Conservation (phyloP, 441 rosid genomes). For the Gossypium schwendimanii region DNA sequence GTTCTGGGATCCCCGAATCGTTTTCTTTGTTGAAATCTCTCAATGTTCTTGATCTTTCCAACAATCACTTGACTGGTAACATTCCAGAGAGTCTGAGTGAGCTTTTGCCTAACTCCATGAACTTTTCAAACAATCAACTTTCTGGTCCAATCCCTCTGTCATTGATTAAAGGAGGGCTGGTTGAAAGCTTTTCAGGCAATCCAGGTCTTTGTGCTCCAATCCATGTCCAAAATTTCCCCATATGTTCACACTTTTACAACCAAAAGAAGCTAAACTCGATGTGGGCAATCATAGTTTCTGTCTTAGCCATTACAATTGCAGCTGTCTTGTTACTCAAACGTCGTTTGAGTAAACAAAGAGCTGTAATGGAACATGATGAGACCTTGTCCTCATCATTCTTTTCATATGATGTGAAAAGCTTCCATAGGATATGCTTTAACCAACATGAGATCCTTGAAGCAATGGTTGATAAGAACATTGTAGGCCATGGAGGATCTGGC, state of each 20-base stretch:
- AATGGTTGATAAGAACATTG: constrained; percentile 72
- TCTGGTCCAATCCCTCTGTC: constrained; percentile 82
- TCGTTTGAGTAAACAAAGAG: constrained; percentile 39
- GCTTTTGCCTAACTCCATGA: constrained; percentile 68
- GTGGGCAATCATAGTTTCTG: constrained; percentile 58
- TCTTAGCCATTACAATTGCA: constrained; percentile 45
- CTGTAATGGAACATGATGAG: constrained; percentile 54
- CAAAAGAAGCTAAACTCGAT: constrained; percentile 44
- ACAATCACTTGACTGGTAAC: constrained; percentile 62
- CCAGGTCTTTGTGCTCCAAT: constrained; percentile 73
- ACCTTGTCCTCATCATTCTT: constrained; percentile 57
- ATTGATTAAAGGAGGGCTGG: constrained; percentile 60
- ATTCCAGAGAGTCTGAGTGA: constrained; percentile 64
- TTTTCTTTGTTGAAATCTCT: constrained; percentile 62
- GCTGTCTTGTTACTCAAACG: constrained; percentile 55
- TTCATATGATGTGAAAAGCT: constrained; percentile 70
- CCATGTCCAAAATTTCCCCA: constrained; percentile 41
- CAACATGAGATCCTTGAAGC: constrained; percentile 67
- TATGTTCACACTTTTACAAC: constrained; percentile 40
- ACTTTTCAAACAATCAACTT: constrained; percentile 70
- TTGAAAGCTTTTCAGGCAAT: constrained; percentile 78
- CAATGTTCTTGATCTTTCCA: constrained; percentile 85
- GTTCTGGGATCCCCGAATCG: constrained; percentile 58
- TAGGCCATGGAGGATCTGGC: constrained; percentile 89
- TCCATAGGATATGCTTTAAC: constrained; percentile 69